phyloP scores from a whole-genome alignment of 169 alveolate genomes.

The Cryptosporidium baileyi region DNA sequence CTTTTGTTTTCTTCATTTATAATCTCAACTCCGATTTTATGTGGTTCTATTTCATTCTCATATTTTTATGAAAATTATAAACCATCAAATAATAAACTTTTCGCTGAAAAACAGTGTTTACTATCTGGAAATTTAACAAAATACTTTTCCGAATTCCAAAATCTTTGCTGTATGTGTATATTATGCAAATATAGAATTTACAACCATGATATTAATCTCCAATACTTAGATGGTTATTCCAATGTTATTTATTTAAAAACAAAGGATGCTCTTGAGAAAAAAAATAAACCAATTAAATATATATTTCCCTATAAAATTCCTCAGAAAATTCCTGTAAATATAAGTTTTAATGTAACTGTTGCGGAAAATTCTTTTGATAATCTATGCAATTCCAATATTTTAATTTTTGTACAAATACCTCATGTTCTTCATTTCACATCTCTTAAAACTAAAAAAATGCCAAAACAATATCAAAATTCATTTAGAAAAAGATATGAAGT shows the following conservation, averaged over 20 bases:
- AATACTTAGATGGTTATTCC: background rate
- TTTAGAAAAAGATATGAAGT: too few species aligned
- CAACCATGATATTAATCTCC: background rate
- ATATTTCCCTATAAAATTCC: slow-evolving; percentile 6
- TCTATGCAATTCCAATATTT: background rate
- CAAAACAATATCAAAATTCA: background rate
- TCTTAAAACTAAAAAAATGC: background rate
- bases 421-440: background rate
- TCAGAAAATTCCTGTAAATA: slow-evolving; percentile 7
- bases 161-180: slow-evolving; percentile 13
- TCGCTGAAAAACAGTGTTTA: too few species aligned
- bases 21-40: background rate
- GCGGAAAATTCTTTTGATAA: background rate
- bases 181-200: background rate
- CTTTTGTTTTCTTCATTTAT: background rate
- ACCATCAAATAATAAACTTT: background rate
- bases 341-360: slow-evolving; percentile 9
- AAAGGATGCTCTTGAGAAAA: background rate
- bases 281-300: background rate
- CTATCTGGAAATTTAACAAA: too few species aligned
- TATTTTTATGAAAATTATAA: background rate
- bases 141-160: too few species aligned
- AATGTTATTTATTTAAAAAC: background rate
- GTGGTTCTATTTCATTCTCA: slow-evolving; percentile 8
- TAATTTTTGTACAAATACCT: slow-evolving; percentile 15